These are phyloP conservation scores for Blastocystis sp. DNA, from an alignment of 352 stramenopile species.

Conservation along the genomic window DNA sequence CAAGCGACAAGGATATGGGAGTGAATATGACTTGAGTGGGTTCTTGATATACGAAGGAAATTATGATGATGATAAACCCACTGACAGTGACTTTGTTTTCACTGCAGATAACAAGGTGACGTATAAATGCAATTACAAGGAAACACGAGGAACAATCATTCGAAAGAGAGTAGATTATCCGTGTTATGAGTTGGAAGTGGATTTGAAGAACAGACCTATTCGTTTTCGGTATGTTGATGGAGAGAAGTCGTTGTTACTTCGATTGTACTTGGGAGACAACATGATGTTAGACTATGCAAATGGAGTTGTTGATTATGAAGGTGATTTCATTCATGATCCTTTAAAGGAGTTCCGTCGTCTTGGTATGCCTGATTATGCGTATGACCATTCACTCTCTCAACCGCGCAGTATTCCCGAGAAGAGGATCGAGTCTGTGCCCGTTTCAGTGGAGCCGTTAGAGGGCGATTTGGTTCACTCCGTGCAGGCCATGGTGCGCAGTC, in stretches of 20 bases:
- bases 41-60: neutral
- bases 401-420: slow-evolving; percentile 12
- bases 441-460: neutral
- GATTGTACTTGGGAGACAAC: neutral
- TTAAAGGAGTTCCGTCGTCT: slow-evolving; percentile 19
- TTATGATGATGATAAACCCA: neutral
- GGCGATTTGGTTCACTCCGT: neutral
- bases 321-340: neutral
- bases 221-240: neutral
- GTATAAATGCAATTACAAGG: slow-evolving; percentile 21
- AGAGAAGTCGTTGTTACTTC: neutral
- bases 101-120: neutral
- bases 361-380: neutral
- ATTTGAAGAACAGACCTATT: slow-evolving; percentile 19
- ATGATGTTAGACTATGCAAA: slow-evolving; percentile 11
- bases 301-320: neutral
- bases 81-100: neutral
- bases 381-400: too few relatives aligned
- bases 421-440: neutral
- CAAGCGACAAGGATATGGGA: neutral
- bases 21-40: neutral
- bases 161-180: neutral
- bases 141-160: neutral
- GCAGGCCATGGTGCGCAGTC: neutral
- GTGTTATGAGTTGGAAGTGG: neutral